Percentiles rank a stretch among this genome's conserved stretches.
These are phyloP conservation scores for Leucocoprinus sp. DNA, from an alignment of 768 basidiomycete genomes.

Conservation along the genomic window DNA sequence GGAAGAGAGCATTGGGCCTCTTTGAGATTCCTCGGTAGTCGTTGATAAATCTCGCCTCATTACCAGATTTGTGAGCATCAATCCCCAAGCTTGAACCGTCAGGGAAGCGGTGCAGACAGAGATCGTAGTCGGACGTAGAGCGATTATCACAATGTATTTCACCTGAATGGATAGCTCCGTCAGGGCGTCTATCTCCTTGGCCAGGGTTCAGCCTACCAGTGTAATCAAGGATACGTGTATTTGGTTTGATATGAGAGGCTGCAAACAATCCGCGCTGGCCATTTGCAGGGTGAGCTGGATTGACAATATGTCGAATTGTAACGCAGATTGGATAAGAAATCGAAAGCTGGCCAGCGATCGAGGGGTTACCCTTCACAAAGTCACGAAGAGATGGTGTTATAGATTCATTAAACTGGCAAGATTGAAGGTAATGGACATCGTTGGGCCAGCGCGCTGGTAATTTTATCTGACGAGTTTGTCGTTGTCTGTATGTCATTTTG, in stretches of 20 bases:
- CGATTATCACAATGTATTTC: conserved; percentile 77
- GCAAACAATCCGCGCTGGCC: conserved; percentile 83
- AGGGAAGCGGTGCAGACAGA: conserved; percentile 61
- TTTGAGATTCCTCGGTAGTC: conserved; percentile 76
- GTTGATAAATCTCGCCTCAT: conserved; percentile 85
- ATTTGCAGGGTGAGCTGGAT: conserved; percentile 58
- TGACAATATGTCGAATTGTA: conserved; percentile 47
- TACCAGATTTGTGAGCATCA: conserved; percentile 71
- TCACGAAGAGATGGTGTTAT: conserved; percentile 27
- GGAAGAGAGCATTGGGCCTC: conserved; percentile 66
- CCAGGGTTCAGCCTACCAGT: conserved; percentile 27
- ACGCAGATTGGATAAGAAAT: conserved; percentile 27
- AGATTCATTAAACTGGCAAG: conserved; percentile 9
- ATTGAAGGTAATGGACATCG: conserved; percentile 5
- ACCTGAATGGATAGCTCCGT: conserved; percentile 29
- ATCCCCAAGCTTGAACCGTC: conserved; percentile 61
- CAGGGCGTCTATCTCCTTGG: not conserved
- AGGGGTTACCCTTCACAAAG: conserved; percentile 26
- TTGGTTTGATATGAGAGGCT: conserved; percentile 55
- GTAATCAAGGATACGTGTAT: conserved; percentile 70
- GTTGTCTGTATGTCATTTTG: not conserved
- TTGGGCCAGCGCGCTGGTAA: conserved; percentile 6
- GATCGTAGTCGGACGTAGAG: conserved; percentile 75
- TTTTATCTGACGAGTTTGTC: not conserved
- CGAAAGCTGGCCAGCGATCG: conserved; percentile 7